Evolutionary conservation across 345 rosid genomes (phyloP).

Genomic region (Murraya koenigii): DNA sequence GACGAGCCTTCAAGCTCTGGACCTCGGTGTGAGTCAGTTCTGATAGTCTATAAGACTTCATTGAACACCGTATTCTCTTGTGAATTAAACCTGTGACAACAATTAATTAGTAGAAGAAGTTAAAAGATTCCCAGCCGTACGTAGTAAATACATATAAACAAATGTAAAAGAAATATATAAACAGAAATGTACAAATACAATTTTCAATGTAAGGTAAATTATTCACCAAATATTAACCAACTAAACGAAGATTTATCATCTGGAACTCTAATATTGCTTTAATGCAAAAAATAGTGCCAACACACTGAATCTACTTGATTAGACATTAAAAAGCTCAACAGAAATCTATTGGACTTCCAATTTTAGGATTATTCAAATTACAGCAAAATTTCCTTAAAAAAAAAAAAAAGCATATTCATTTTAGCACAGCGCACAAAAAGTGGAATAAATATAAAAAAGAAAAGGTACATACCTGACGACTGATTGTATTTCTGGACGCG

Average conservation of each 20-base stretch:
- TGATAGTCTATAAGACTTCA: conserved; percentile 75
- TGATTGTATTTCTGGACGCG: background rate
- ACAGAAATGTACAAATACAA: no score
- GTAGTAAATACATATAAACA: background rate
- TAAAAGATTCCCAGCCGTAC: background rate
- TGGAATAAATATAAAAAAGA: background rate
- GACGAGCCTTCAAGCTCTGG: conserved; percentile 64
- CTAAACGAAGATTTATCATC: background rate
- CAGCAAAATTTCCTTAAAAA: background rate
- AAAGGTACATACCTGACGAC: conserved; percentile 5
- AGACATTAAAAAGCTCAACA: no score
- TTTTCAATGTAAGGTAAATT: background rate
- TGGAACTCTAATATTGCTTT: no score
- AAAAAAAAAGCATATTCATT: background rate
- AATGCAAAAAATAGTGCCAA: no score
- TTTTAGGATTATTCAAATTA: no score
- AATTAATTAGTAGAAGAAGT: background rate
- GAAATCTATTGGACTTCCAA: no score
- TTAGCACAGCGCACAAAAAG: background rate
- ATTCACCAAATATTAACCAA: background rate
- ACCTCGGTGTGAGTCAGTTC: conserved; percentile 58
- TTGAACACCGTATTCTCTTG: conserved; percentile 40
- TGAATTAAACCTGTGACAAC: conserved; percentile 26
- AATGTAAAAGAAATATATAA: background rate
- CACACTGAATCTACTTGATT: no score